Base-by-base conservation (phyloP, 371 early-diverging fungal species). In the Mucor indicus region DNA sequence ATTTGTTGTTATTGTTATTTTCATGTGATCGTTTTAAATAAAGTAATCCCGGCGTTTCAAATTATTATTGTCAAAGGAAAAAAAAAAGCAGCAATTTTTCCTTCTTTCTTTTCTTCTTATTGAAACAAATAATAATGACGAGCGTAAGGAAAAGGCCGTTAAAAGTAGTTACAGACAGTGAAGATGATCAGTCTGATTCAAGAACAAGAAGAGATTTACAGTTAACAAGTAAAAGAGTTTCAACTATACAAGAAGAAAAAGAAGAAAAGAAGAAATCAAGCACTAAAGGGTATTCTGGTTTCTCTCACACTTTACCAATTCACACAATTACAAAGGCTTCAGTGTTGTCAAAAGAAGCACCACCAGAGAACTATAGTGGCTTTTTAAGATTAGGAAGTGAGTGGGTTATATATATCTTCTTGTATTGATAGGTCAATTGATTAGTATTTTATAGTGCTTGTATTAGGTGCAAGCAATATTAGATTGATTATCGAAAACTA, bases 401-500 rank as follows among this genome's bases (percentile, higher is more conserved):
- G 81, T 67, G 4, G 10, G 12, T 2, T 7, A 36, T 5, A 27
- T 7, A 15, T 31, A 35, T n/a, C n/a, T n/a, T n/a, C n/a, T n/a
- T n/a, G 17, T 4, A 17, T 46, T 1, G 39, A 11, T 11, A 27
- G 12, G 21, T 39, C 32, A 15, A 35, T 32, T 31, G 13, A 25
- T 12, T 44, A 8, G 12, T 20, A n/a, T 38, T 30, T 19, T 27
- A 25, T 48, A 84, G 84, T 91, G 84, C 77, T 94, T 29, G 66
- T 93, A 10, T 81, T 94, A 31, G 82, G 87, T 42, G 94, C 89
- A 35, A 86, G 83, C 60, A 90, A 89, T 51, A 64, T 91, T 38
- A 86, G 93, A 8, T 74, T 93, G 33, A 79, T 91, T 37, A 80
- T 94, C 50, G 94, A 93, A 50, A 94, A 94, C 64, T 90, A 81